Evolutionary conservation across 106 monocot genomes (phyloP).

Genomic region (Ottelia alismoides): DNA sequence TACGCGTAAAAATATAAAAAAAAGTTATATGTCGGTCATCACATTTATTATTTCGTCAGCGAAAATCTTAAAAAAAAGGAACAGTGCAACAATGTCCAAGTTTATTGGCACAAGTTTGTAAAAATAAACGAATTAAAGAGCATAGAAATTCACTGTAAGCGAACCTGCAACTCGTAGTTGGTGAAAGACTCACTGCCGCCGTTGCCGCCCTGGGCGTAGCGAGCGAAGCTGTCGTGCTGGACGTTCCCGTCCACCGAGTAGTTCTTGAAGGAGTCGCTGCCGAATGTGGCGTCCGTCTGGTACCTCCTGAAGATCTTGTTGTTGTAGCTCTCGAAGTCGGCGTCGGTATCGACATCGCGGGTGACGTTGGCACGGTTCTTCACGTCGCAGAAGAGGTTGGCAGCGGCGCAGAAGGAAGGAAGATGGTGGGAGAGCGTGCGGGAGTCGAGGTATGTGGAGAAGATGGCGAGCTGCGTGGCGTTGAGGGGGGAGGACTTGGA

Average conservation of each 20-base stretch:
- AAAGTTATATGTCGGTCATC: too few species aligned
- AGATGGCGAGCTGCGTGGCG: conserved; percentile 6
- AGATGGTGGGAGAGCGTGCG: conserved; percentile 10
- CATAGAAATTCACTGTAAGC: too few species aligned
- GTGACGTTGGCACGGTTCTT: neutral
- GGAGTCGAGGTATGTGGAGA: conserved; percentile 4
- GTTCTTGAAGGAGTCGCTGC: conserved; percentile 5
- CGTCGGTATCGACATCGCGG: conserved; percentile 1
- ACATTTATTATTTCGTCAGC: too few species aligned
- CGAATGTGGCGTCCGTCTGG: neutral
- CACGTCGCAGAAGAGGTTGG: conserved; percentile 13
- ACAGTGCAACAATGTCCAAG: too few species aligned
- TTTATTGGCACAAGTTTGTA: too few species aligned
- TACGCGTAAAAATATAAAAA: too few species aligned
- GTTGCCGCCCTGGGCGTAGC: neutral
- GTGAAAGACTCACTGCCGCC: neutral
- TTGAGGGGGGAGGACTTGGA: conserved; percentile 12
- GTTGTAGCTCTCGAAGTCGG: conserved; percentile 12
- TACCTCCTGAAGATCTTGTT: conserved; percentile 12
- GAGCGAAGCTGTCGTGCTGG: neutral
- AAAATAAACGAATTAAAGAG: too few species aligned
- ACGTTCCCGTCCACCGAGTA: conserved; percentile 8
- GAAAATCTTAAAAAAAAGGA: too few species aligned
- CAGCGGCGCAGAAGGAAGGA: conserved; percentile 8
- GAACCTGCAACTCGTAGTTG: too few species aligned